Conservation (phyloP, 2,329 filamentous ascomycete species). For the Huntiella decipiens region DNA sequence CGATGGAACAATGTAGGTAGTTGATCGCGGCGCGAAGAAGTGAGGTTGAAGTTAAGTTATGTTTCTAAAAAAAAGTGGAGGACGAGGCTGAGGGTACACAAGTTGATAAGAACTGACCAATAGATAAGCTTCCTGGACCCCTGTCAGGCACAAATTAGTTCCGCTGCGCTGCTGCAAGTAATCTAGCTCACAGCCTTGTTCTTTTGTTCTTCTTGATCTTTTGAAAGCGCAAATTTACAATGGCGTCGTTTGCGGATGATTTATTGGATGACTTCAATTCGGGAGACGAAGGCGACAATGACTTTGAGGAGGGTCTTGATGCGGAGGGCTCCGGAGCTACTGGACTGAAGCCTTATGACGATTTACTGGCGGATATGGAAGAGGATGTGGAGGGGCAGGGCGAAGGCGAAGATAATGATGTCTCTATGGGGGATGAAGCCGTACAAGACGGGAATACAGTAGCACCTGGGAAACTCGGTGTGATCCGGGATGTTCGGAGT, state of each 20-base stretch:
- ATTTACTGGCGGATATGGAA: conserved; percentile 36
- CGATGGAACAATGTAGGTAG: not conserved
- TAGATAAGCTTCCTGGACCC: conserved; percentile 2
- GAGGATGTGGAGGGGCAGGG: conserved; percentile 38
- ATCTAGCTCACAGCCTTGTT: conserved; percentile 7
- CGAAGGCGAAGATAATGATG: conserved; percentile 24
- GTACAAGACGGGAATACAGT: conserved; percentile 47
- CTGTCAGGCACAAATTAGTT: not conserved
- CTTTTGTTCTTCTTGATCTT: not conserved
- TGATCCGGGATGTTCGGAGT: conserved; percentile 58
- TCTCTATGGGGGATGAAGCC: conserved; percentile 45
- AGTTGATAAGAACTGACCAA: conserved; percentile 7
- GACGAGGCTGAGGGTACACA: conserved; percentile 5
- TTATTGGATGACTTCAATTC: conserved; percentile 63
- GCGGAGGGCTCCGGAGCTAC: conserved; percentile 18
- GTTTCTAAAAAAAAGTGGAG: conserved; percentile 5
- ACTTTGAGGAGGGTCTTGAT: not conserved
- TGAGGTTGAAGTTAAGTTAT: not conserved
- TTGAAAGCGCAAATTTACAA: conserved; percentile 19
- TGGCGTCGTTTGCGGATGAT: conserved; percentile 87
- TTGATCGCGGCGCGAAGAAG: not conserved
- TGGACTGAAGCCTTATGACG: conserved; percentile 38
- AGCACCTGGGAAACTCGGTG: conserved; percentile 62
- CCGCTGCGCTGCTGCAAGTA: conserved; percentile 3
- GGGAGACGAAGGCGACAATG: conserved; percentile 24